Conservation (phyloP, 2,329 filamentous ascomycete species). For the Colletotrichum sp. region DNA sequence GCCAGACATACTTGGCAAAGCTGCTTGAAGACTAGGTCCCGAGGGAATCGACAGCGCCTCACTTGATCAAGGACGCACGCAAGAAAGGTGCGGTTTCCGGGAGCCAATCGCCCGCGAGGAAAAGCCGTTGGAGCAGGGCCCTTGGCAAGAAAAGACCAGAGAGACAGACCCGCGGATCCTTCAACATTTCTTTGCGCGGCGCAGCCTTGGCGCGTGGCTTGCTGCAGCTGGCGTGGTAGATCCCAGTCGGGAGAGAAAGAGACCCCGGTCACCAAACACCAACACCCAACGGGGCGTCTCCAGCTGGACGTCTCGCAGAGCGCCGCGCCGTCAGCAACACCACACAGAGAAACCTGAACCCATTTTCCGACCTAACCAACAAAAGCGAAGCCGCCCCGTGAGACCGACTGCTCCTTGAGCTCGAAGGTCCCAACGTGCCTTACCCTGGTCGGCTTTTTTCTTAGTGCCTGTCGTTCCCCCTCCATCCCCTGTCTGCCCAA, state of each 20-base stretch:
- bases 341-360: background rate
- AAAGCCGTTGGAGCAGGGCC: background rate
- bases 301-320: background rate
- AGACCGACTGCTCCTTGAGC: background rate
- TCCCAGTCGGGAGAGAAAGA: background rate
- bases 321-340: background rate
- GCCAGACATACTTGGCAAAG: background rate
- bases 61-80: background rate
- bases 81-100: background rate
- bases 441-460: background rate
- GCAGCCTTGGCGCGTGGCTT: conserved; percentile 17
- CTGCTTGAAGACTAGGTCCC: background rate
- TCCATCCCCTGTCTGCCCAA: background rate
- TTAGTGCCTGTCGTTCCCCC: background rate
- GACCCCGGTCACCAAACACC: background rate
- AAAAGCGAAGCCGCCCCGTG: conserved; percentile 6
- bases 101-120: background rate
- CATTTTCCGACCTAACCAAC: conserved; percentile 4
- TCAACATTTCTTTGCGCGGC: conserved; percentile 11
- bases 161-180: background rate
- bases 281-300: background rate
- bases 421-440: background rate
- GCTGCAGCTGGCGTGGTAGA: conserved; percentile 12
- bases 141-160: background rate
- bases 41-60: conserved; percentile 1